phyloP scores from a whole-genome alignment of 768 basidiomycete species.

The Thelephora aurantiotincta region DNA sequence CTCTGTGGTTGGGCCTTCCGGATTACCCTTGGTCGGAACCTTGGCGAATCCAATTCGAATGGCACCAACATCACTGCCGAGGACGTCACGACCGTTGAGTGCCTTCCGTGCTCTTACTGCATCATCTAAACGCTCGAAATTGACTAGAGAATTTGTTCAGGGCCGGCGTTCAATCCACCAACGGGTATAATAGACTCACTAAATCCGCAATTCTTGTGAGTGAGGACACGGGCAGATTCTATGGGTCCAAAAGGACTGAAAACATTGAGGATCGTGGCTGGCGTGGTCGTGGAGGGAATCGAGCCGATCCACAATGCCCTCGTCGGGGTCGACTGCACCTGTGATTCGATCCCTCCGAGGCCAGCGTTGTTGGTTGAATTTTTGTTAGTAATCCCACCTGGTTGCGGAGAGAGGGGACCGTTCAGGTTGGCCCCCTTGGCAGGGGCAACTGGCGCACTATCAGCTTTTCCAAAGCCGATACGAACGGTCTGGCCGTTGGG shows the following conservation, averaged over 20 bases:
- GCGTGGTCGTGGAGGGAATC: conserved; percentile 90
- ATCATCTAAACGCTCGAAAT: conserved; percentile 95
- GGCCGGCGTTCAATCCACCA: background rate
- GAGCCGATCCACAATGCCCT: conserved; percentile 96
- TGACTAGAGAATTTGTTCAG: conserved; percentile 39
- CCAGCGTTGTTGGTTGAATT: conserved; percentile 31
- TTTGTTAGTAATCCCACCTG: conserved; percentile 33
- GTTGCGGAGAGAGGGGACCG: conserved; percentile 51
- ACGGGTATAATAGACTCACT: conserved; percentile 30
- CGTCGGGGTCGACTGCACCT: conserved; percentile 83
- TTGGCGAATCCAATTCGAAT: conserved; percentile 96
- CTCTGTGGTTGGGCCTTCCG: conserved; percentile 40
- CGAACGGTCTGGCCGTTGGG: conserved; percentile 93
- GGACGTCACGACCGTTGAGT: conserved; percentile 87
- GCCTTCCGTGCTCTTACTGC: conserved; percentile 93
- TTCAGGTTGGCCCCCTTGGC: conserved; percentile 57
- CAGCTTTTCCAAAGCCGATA: conserved; percentile 96
- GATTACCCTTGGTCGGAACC: conserved; percentile 83
- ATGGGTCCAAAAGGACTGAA: conserved; percentile 97
- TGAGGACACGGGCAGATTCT: conserved; percentile 90
- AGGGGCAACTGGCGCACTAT: conserved; percentile 87
- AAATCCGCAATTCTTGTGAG: conserved; percentile 95
- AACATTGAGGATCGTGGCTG: conserved; percentile 86
- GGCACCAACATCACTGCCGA: conserved; percentile 92
- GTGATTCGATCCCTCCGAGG: conserved; percentile 64